phyloP scores from a whole-genome alignment of 1,139 yeast genomes.

The Geotrichum reessii region DNA sequence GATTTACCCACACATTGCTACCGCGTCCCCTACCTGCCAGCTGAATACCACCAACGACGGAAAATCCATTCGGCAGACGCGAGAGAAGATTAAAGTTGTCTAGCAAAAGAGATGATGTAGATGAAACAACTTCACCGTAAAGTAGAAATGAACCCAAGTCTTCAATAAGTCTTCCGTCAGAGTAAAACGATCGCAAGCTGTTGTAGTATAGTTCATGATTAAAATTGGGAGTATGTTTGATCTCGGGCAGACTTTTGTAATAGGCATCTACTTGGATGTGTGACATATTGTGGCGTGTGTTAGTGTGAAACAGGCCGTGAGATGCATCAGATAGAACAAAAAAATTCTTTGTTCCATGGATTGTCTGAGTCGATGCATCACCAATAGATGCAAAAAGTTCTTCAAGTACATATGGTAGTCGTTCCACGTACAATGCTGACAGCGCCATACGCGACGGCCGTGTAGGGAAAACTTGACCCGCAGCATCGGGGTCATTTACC shows the following conservation, averaged over 20 bases:
- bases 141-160: slow-evolving; percentile 58
- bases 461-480: background rate
- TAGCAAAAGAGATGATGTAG: slow-evolving; percentile 77
- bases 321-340: slow-evolving; percentile 1
- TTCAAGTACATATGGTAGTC: background rate
- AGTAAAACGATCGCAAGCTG: slow-evolving; percentile 39
- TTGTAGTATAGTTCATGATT: slow-evolving; percentile 53
- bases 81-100: slow-evolving; percentile 56
- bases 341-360: background rate
- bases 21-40: slow-evolving; percentile 92
- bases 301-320: background rate
- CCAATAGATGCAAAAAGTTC: background rate
- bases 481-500: slow-evolving; percentile 44
- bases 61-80: slow-evolving; percentile 62
- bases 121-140: slow-evolving; percentile 85
- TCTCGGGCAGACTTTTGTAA: slow-evolving; percentile 41
- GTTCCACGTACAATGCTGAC: background rate
- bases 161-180: slow-evolving; percentile 20
- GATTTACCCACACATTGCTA: slow-evolving; percentile 92
- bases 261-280: slow-evolving; percentile 42
- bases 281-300: background rate
- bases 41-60: slow-evolving; percentile 72
- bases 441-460: background rate
- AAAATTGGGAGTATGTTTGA: slow-evolving; percentile 60
- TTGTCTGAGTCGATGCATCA: background rate